Base-by-base conservation (phyloP, 495 filamentous ascomycete species). In the Penicillium argentinense region DNA sequence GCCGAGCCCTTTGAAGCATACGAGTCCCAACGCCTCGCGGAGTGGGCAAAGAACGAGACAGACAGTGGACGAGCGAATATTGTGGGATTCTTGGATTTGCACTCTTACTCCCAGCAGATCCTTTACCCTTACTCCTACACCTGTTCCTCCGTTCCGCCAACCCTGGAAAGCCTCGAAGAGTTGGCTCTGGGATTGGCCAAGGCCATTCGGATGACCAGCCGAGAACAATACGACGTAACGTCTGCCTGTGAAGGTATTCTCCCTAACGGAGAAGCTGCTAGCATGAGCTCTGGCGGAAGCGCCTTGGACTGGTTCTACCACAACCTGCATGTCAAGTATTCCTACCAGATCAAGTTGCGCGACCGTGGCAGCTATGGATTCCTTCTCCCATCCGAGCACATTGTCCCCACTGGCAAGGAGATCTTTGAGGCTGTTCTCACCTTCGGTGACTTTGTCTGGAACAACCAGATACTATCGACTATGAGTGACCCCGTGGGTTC, bases 221-320 rank as follows among this genome's bases (percentile, higher is more conserved):
- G 85, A 27, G 82, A 92, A 59, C 55, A 66, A 0, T 98, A 97
- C 63, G 82, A 81, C 23, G 86, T 95, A 16, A 80, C 83, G 1
- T 90, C 91, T 0, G 93, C 93, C 4, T 98, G 93, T 45, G 88
- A 95, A 62, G 91, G 91, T 2, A 87, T 87, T 37, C 77, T 86
- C 8, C 52, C 45, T 0, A 40, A 52, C 2, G 30, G 56, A 5
- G 42, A 56, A 14, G 28, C 89, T 42, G 70, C 78, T 2, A 78
- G 80, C 37, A 54, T 62, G 11, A 66, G 57, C 14, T 61, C 67
- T 2, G 91, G 92, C 11, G 93, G 93, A 11, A 91, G 88, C 28
- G 89, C 88, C 6, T 81, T 98, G 32, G 93, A 97, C 66, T 98
- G 89, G 82, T 95, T 98, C 67, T 97, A 97, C 62, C 89, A 93